A percentile compares a stretch with the other conserved stretches of the same genome.
phyloP scores from a whole-genome alignment of 108 stramenopile species.

The Pseudonitzschia multiseries region DNA sequence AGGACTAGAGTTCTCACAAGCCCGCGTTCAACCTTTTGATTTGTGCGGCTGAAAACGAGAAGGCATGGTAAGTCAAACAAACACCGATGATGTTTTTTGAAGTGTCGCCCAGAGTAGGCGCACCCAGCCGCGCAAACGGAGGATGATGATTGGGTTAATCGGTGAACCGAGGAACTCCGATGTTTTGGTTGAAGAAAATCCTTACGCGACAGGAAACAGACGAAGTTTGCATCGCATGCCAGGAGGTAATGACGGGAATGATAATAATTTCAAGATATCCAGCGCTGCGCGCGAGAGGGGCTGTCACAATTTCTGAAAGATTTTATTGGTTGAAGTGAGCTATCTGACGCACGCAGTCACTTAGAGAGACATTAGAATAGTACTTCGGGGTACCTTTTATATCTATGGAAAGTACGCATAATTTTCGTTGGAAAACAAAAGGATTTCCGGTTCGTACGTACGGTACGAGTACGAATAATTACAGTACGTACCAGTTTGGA shows the following conservation, averaged over 20 bases:
- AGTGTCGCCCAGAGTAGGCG: neutral
- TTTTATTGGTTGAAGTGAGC: slow-evolving; percentile 7
- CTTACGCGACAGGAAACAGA: neutral
- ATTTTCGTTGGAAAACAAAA: no score
- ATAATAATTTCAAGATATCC: neutral
- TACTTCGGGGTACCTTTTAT: no score
- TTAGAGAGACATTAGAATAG: no score
- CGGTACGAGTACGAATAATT: no score
- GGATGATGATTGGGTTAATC: neutral
- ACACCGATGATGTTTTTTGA: slow-evolving; percentile 3
- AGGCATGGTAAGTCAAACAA: neutral
- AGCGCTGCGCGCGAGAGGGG: neutral
- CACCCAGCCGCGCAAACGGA: neutral
- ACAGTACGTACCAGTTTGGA: no score
- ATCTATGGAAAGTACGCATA: no score
- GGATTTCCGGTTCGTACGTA: no score
- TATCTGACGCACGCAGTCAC: no score
- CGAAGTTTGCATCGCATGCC: no score
- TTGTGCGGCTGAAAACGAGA: neutral
- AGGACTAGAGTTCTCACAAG: no score
- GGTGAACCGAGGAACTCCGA: neutral
- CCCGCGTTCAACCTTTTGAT: neutral
- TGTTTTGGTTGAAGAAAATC: neutral
- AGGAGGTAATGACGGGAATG: no score
- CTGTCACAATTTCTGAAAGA: slow-evolving; percentile 6